phyloP scores from a whole-genome alignment of 495 filamentous ascomycete genomes.

The Poronia punctata region DNA sequence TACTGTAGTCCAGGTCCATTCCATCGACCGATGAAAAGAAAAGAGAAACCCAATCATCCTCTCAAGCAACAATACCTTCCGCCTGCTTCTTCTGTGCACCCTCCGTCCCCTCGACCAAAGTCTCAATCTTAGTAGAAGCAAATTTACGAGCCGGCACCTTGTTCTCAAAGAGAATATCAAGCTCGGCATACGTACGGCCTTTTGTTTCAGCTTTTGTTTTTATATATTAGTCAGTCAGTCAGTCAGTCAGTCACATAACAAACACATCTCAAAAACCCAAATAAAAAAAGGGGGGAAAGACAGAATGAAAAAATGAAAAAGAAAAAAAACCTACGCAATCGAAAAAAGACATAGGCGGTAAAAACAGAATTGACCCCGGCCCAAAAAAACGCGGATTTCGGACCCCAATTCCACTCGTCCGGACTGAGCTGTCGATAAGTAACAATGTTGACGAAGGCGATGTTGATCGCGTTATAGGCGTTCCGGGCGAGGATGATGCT shows the following conservation, averaged over 20 bases:
- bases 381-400: conserved; percentile 50
- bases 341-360: conserved; percentile 32
- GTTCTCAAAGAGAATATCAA: conserved; percentile 53
- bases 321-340: conserved; percentile 26
- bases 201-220: conserved; percentile 34
- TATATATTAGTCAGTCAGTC: background rate
- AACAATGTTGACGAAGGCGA: conserved; percentile 34
- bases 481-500: conserved; percentile 52
- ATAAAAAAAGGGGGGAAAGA: background rate
- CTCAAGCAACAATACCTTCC: conserved; percentile 10
- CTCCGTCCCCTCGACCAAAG: conserved; percentile 20
- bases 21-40: no score
- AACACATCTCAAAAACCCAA: background rate
- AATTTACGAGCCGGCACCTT: conserved; percentile 43
- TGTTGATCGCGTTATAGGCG: conserved; percentile 45
- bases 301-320: conserved; percentile 12
- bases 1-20: no score
- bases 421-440: conserved; percentile 45
- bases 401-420: conserved; percentile 46
- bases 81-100: conserved; percentile 24
- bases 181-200: conserved; percentile 44
- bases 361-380: conserved; percentile 43
- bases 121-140: conserved; percentile 25
- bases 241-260: background rate
- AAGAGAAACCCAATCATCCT: no score